Evolutionary conservation across 768 basidiomycete species (phyloP).

Genomic region (Agaricus subrufescens): DNA sequence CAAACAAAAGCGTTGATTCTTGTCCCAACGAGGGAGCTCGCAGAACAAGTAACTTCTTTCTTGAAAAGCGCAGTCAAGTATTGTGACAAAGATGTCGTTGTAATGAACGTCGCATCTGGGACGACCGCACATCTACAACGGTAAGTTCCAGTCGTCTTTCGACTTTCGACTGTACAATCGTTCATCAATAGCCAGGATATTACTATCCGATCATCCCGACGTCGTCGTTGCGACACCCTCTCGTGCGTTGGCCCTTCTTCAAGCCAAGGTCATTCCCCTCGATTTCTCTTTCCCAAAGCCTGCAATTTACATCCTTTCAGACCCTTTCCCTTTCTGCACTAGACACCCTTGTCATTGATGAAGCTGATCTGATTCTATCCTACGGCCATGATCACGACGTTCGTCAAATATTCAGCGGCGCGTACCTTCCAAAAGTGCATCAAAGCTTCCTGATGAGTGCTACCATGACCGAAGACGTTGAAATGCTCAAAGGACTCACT

Average conservation of each 20-base stretch:
- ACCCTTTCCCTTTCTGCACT: constrained; percentile 59
- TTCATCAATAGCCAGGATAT: no score
- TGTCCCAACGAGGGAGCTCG: constrained; percentile 88
- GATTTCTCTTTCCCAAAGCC: background rate
- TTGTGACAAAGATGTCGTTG: constrained; percentile 69
- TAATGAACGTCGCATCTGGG: constrained; percentile 76
- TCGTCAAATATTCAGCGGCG: constrained; percentile 61
- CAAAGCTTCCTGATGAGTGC: constrained; percentile 97
- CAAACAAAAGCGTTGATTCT: constrained; percentile 73
- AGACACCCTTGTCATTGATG: constrained; percentile 91
- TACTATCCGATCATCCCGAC: constrained; percentile 37
- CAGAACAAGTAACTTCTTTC: constrained; percentile 82
- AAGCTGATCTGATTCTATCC: constrained; percentile 94
- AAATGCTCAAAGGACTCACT: constrained; percentile 81
- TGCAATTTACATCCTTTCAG: background rate
- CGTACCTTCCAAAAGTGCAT: constrained; percentile 73
- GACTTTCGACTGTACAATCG: background rate
- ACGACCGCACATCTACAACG: constrained; percentile 67
- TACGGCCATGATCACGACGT: constrained; percentile 95
- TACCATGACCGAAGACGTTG: constrained; percentile 95
- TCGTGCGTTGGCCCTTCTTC: constrained; percentile 27
- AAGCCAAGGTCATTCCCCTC: constrained; percentile 22
- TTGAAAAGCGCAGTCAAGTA: constrained; percentile 64
- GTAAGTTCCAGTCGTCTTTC: constrained; percentile 37
- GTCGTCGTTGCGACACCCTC: constrained; percentile 36